A percentile compares a stretch with the other conserved stretches of the same genome.
Evolutionary conservation across 192 early-diverging fungal genomes (phyloP).

Genomic region (Glomus cerebriforme): DNA sequence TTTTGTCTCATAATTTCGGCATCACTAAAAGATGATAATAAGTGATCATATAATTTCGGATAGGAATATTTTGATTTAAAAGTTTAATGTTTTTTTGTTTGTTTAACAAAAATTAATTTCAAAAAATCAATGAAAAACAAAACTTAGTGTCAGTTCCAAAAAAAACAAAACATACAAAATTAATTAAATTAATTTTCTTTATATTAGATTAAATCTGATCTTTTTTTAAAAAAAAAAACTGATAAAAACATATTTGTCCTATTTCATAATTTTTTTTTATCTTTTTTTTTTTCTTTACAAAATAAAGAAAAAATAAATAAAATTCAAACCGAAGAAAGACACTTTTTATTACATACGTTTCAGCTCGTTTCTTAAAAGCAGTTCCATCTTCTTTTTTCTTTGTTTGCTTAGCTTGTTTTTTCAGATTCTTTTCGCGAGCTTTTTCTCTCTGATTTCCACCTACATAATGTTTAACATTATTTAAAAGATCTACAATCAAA

Average conservation of each 20-base stretch:
- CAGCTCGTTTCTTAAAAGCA: constrained; percentile 45
- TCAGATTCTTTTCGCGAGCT: constrained; percentile 49
- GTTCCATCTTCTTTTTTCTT: constrained; percentile 36
- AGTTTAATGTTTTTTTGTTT: no score
- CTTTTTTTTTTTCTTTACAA: background rate
- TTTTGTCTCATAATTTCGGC: constrained; percentile 56
- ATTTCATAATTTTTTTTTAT: background rate
- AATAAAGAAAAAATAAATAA: no score
- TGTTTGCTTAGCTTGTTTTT: constrained; percentile 41
- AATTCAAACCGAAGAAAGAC: no score
- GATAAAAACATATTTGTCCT: no score
- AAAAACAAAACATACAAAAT: background rate
- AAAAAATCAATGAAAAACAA: background rate
- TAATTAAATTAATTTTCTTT: background rate
- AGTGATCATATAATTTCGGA: background rate
- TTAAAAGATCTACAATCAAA: no score
- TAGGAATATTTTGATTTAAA: no score
- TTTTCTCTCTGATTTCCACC: constrained; percentile 58
- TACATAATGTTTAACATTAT: background rate
- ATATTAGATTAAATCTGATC: no score
- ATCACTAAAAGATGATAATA: constrained; percentile 39
- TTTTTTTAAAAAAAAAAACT: no score
- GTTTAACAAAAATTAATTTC: background rate
- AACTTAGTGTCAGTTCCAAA: background rate
- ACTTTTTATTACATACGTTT: constrained; percentile 44